phyloP scores from a whole-genome alignment of 1,139 yeast genomes.

The Pneumocystis wakefieldiae region DNA sequence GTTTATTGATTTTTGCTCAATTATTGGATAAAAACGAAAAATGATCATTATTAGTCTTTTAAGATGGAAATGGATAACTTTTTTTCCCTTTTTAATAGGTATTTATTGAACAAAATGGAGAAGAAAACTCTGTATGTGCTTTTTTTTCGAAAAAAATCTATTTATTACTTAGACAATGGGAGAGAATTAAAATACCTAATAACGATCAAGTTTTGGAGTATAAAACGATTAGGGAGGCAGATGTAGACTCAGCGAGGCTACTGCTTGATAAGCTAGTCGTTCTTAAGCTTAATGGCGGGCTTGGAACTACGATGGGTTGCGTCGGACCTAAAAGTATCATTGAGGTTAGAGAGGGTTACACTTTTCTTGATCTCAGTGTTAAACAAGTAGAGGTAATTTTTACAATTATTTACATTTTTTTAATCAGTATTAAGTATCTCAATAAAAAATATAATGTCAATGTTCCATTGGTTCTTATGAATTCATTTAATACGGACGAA shows the following conservation, averaged over 20 bases:
- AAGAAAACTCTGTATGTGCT: slow-evolving; percentile 26
- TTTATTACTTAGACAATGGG: slow-evolving; percentile 48
- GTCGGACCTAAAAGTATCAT: slow-evolving; percentile 97
- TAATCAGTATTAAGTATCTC: slow-evolving; percentile 33
- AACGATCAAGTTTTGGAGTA: slow-evolving; percentile 82
- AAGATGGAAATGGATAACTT: slow-evolving; percentile 92
- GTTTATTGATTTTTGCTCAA: slow-evolving; percentile 6
- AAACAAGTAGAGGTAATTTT: slow-evolving; percentile 61
- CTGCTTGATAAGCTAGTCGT: slow-evolving; percentile 81
- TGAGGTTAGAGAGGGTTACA: slow-evolving; percentile 96
- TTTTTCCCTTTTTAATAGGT: slow-evolving; percentile 84
- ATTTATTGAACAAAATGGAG: slow-evolving; percentile 74
- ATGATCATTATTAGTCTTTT: slow-evolving; percentile 31
- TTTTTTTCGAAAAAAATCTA: not conserved
- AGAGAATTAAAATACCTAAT: slow-evolving; percentile 77
- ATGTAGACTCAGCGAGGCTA: slow-evolving; percentile 23
- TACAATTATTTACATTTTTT: not conserved
- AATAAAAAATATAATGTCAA: slow-evolving; percentile 83
- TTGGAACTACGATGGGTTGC: slow-evolving; percentile 99
- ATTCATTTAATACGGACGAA: slow-evolving; percentile 92
- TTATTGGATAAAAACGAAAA: not conserved
- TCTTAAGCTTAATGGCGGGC: slow-evolving; percentile 89
- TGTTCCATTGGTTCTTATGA: slow-evolving; percentile 92
- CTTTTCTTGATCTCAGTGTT: slow-evolving; percentile 84
- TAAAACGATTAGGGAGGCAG: slow-evolving; percentile 28